Conservation (phyloP, 2,329 filamentous ascomycete genomes). For the Colletotrichum cereale region DNA sequence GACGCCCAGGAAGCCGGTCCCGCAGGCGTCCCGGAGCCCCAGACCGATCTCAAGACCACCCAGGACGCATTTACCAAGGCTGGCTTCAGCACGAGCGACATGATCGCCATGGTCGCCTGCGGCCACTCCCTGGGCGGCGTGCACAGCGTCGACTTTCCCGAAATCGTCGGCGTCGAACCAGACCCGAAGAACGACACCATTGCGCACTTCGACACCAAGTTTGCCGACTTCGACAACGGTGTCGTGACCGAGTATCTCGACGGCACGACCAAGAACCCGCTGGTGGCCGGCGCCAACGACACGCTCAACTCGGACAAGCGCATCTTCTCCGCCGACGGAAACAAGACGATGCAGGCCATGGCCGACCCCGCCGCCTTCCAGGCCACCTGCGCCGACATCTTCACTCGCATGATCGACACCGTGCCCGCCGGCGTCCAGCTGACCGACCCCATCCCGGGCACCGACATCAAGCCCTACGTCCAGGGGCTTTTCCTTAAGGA, state of each 20-base stretch:
- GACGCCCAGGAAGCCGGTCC: conserved; percentile 49
- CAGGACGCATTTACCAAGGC: conserved; percentile 47
- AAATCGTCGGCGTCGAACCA: conserved; percentile 46
- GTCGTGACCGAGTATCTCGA: conserved; percentile 59
- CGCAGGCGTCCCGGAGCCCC: conserved; percentile 49
- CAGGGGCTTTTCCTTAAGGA: conserved; percentile 44
- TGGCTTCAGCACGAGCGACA: conserved; percentile 50
- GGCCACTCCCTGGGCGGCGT: conserved; percentile 57
- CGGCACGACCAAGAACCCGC: conserved; percentile 56
- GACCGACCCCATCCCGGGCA: conserved; percentile 45
- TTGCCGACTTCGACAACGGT: conserved; percentile 61
- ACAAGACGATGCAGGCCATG: conserved; percentile 57
- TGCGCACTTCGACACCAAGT: conserved; percentile 52
- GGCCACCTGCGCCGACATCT: conserved; percentile 47
- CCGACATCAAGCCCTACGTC: conserved; percentile 51
- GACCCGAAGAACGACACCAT: conserved; percentile 47
- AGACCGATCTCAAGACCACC: conserved; percentile 45
- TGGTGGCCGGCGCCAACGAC: conserved; percentile 55
- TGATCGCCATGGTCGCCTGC: conserved; percentile 53
- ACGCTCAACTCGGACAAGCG: conserved; percentile 56
- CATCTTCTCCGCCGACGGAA: conserved; percentile 59
- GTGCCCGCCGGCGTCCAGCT: conserved; percentile 48
- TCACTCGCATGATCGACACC: conserved; percentile 52
- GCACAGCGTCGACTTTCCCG: conserved; percentile 56
- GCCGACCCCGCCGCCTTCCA: conserved; percentile 49